phyloP scores from a whole-genome alignment of 257 asterid species.

The Jacaranda mimosifolia region DNA sequence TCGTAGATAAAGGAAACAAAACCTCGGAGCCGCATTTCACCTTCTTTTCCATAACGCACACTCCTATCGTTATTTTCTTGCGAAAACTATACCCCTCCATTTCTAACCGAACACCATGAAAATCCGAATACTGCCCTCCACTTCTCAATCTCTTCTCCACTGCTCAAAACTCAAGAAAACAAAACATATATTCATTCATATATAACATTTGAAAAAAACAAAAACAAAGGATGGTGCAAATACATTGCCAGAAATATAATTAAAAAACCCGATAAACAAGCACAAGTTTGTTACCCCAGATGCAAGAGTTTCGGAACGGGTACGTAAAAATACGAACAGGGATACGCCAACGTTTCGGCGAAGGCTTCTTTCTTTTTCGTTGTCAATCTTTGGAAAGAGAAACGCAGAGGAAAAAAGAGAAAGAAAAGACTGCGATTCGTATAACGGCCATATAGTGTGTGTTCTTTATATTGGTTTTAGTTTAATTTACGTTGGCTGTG shows the following conservation, averaged over 20 bases:
- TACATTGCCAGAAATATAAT: neutral
- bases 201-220: neutral
- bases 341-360: constrained; percentile 12
- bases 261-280: constrained; percentile 31
- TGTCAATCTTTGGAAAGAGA: constrained; percentile 21
- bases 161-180: constrained; percentile 33
- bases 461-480: neutral
- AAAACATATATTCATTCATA: constrained; percentile 29
- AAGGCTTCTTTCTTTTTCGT: neutral
- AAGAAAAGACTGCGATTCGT: constrained; percentile 6
- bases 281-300: constrained; percentile 42
- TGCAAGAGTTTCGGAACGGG: constrained; percentile 44
- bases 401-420: neutral
- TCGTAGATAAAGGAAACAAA: constrained; percentile 52
- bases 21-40: constrained; percentile 99
- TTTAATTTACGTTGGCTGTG: neutral
- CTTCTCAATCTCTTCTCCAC: constrained; percentile 39
- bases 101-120: constrained; percentile 18
- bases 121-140: constrained; percentile 14
- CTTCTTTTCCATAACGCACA: constrained; percentile 99
- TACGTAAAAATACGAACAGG: neutral
- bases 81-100: constrained; percentile 52
- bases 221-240: neutral
- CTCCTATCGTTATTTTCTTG: constrained; percentile 76
- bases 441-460: neutral